Conservation (phyloP, 805 yeast genomes). For the Maudiozyma turicensis region DNA sequence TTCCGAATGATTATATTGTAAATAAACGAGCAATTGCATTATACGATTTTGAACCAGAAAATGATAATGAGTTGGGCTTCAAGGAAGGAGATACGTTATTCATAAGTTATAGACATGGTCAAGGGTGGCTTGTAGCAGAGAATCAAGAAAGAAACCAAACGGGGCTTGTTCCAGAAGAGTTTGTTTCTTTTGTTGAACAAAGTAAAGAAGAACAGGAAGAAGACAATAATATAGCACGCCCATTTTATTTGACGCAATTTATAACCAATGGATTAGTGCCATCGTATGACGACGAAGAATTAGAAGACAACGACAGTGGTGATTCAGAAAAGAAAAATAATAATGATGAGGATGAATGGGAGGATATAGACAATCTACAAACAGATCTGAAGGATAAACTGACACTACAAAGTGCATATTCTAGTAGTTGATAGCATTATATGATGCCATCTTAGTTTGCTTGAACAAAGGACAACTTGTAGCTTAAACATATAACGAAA, state of each 20-base stretch:
- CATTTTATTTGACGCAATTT: slow-evolving; percentile 36
- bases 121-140: slow-evolving; percentile 95
- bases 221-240: slow-evolving; percentile 32
- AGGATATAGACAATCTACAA: slow-evolving; percentile 34
- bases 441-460: neutral
- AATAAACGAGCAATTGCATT: slow-evolving; percentile 66
- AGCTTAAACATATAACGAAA: too few species aligned
- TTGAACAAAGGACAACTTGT: neutral
- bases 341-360: slow-evolving; percentile 27
- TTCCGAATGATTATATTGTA: slow-evolving; percentile 33
- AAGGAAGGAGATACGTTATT: slow-evolving; percentile 74
- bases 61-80: slow-evolving; percentile 79
- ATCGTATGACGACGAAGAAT: slow-evolving; percentile 18
- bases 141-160: slow-evolving; percentile 37
- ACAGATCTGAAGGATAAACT: slow-evolving; percentile 19
- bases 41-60: slow-evolving; percentile 86
- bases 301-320: slow-evolving; percentile 28
- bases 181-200: slow-evolving; percentile 46
- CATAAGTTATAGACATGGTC: slow-evolving; percentile 88
- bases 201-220: slow-evolving; percentile 15
- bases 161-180: slow-evolving; percentile 93
- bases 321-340: slow-evolving; percentile 30
- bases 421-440: neutral
- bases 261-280: slow-evolving; percentile 21
- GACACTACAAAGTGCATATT: neutral